Conservation (phyloP, 108 stramenopile species). For the Bacterosira constricta region DNA sequence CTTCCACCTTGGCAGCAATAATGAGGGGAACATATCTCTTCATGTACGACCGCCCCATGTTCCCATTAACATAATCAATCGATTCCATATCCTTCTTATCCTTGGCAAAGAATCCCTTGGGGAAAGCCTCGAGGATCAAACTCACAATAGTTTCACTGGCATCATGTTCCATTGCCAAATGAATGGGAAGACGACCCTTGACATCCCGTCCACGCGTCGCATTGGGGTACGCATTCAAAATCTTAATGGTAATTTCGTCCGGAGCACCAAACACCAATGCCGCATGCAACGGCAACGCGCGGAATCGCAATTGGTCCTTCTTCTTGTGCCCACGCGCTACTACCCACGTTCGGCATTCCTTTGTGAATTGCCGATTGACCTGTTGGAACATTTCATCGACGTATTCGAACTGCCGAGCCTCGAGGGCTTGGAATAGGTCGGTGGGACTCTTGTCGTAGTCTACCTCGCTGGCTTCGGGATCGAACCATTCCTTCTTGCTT, state of each 20-base stretch:
- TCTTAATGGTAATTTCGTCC: slow-evolving; percentile 29
- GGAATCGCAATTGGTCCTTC: slow-evolving; percentile 35
- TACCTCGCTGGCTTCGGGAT: slow-evolving; percentile 35
- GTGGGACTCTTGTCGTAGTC: slow-evolving; percentile 51
- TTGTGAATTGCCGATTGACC: slow-evolving; percentile 19
- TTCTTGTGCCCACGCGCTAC: slow-evolving; percentile 27
- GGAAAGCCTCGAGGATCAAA: slow-evolving; percentile 32
- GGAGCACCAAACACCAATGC: slow-evolving; percentile 45
- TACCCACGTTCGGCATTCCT: slow-evolving; percentile 49
- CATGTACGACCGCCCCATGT: slow-evolving; percentile 15
- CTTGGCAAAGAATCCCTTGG: slow-evolving; percentile 38
- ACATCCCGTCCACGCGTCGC: slow-evolving; percentile 40
- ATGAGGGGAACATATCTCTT: slow-evolving; percentile 21
- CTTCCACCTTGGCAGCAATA: slow-evolving; percentile 37
- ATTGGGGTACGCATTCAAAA: slow-evolving; percentile 41
- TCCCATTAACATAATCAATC: slow-evolving; percentile 38
- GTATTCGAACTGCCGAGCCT: slow-evolving; percentile 34
- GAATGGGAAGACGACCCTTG: slow-evolving; percentile 41
- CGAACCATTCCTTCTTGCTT: slow-evolving; percentile 44
- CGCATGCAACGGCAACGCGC: slow-evolving; percentile 46
- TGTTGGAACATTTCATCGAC: slow-evolving; percentile 15
- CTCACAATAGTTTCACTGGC: slow-evolving; percentile 23
- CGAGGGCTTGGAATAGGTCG: slow-evolving; percentile 45
- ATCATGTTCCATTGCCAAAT: slow-evolving; percentile 42
- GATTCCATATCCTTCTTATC: slow-evolving; percentile 41